Evolutionary conservation across 139 green algal genomes (phyloP).

Genomic region (Chlorella sp.): DNA sequence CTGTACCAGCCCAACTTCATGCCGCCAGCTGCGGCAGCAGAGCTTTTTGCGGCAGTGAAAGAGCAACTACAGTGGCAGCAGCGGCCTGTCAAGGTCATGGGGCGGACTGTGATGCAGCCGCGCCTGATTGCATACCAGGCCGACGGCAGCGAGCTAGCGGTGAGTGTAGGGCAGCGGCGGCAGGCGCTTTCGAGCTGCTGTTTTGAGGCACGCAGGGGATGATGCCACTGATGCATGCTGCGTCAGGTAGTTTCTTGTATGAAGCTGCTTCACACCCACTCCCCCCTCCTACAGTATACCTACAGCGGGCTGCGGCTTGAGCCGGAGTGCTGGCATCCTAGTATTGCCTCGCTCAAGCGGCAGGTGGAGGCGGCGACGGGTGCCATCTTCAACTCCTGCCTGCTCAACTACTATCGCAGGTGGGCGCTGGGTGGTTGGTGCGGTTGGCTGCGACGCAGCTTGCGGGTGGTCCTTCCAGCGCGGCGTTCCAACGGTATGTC

Average conservation of each 20-base stretch:
- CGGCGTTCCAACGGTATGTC: too few relatives aligned
- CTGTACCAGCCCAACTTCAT: background rate
- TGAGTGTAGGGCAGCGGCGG: background rate
- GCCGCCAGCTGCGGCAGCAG: background rate
- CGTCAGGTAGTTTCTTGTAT: too few relatives aligned
- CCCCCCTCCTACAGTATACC: constrained; percentile 51
- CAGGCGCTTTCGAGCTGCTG: background rate
- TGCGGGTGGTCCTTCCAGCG: too few relatives aligned
- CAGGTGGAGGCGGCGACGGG: background rate
- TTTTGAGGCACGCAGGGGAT: too few relatives aligned
- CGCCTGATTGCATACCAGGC: constrained; percentile 71
- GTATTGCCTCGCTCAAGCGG: constrained; percentile 44
- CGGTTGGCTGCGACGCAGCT: background rate
- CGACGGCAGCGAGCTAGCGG: constrained; percentile 29
- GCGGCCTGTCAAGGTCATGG: constrained; percentile 51
- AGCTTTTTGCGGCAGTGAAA: constrained; percentile 22
- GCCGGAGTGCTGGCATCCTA: constrained; percentile 37
- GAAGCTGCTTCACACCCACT: background rate
- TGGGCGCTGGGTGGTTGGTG: background rate
- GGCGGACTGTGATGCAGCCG: constrained; percentile 62
- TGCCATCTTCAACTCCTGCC: constrained; percentile 60
- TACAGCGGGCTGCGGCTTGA: constrained; percentile 57
- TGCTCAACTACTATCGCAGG: constrained; percentile 70
- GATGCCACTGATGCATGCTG: too few relatives aligned
- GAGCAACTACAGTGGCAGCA: constrained; percentile 52